phyloP scores from a whole-genome alignment of 257 asterid species.

The Ophiorrhiza pumila region DNA sequence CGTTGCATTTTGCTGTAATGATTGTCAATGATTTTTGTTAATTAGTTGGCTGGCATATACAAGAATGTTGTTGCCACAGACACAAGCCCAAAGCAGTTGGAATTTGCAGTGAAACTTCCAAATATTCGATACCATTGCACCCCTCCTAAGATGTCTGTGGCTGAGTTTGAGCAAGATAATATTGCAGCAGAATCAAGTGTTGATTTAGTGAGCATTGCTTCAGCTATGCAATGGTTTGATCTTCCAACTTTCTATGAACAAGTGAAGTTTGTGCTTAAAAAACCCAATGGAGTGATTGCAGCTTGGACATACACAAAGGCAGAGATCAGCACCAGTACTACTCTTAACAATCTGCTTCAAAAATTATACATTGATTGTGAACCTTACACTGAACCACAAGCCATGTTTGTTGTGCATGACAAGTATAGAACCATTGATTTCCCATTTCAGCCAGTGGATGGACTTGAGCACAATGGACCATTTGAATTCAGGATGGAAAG shows the following conservation, averaged over 20 bases:
- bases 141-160: slow-evolving; percentile 47
- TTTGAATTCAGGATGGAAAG: slow-evolving; percentile 47
- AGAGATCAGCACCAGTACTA: slow-evolving; percentile 24
- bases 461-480: slow-evolving; percentile 57
- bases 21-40: neutral
- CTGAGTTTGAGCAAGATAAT: slow-evolving; percentile 40
- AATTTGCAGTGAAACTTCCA: slow-evolving; percentile 49
- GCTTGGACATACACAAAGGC: slow-evolving; percentile 71
- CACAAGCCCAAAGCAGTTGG: slow-evolving; percentile 63
- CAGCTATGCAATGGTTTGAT: slow-evolving; percentile 80
- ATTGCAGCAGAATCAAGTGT: slow-evolving; percentile 45
- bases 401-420: slow-evolving; percentile 34
- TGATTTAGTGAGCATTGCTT: slow-evolving; percentile 57
- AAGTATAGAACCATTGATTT: slow-evolving; percentile 58
- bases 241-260: slow-evolving; percentile 60
- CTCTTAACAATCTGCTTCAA: slow-evolving; percentile 40
- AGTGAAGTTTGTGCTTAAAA: slow-evolving; percentile 54
- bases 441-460: slow-evolving; percentile 69
- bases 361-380: slow-evolving; percentile 23
- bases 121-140: slow-evolving; percentile 58
- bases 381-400: slow-evolving; percentile 42
- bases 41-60: slow-evolving; percentile 60
- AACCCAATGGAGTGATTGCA: slow-evolving; percentile 69
- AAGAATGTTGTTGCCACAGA: slow-evolving; percentile 67
- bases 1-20: neutral